Evolutionary conservation across 768 basidiomycete species (phyloP).

Genomic region (Hebeloma cylindrosporum): DNA sequence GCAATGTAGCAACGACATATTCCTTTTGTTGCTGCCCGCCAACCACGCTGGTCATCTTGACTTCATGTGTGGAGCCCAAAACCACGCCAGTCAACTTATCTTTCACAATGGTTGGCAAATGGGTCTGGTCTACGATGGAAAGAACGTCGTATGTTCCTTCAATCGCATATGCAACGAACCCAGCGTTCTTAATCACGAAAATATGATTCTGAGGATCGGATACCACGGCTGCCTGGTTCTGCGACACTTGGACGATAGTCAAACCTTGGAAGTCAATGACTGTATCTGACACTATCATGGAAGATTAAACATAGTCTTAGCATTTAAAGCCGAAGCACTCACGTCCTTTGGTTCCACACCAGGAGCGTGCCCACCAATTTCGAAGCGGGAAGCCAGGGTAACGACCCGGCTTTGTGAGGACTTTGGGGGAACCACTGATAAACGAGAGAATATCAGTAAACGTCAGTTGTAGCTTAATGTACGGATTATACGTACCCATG

Average conservation of each 20-base stretch:
- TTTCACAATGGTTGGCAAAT: slow-evolving; percentile 57
- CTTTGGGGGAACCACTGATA: slow-evolving; percentile 68
- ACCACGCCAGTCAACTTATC: slow-evolving; percentile 61
- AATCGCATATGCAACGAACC: slow-evolving; percentile 76
- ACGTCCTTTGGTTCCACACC: slow-evolving; percentile 69
- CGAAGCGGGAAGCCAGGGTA: slow-evolving; percentile 75
- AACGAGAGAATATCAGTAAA: neutral
- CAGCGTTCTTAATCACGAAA: slow-evolving; percentile 77
- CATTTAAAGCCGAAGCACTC: slow-evolving; percentile 26
- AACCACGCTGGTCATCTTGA: slow-evolving; percentile 68
- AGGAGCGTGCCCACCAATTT: slow-evolving; percentile 85
- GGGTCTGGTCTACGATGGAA: slow-evolving; percentile 83
- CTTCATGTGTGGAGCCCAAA: slow-evolving; percentile 76
- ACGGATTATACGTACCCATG: slow-evolving; percentile 44
- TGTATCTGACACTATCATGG: slow-evolving; percentile 67
- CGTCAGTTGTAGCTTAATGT: neutral
- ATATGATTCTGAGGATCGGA: slow-evolving; percentile 79
- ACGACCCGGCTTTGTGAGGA: slow-evolving; percentile 71
- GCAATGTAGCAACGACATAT: slow-evolving; percentile 82
- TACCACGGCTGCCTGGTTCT: slow-evolving; percentile 76
- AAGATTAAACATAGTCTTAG: neutral
- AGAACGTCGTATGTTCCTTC: slow-evolving; percentile 80
- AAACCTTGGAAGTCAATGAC: slow-evolving; percentile 80
- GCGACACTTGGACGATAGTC: slow-evolving; percentile 84
- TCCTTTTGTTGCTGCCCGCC: slow-evolving; percentile 47